These are phyloP conservation scores for Colletotrichum melonis DNA, from an alignment of 2,329 filamentous ascomycete species.

Conservation along the genomic window DNA sequence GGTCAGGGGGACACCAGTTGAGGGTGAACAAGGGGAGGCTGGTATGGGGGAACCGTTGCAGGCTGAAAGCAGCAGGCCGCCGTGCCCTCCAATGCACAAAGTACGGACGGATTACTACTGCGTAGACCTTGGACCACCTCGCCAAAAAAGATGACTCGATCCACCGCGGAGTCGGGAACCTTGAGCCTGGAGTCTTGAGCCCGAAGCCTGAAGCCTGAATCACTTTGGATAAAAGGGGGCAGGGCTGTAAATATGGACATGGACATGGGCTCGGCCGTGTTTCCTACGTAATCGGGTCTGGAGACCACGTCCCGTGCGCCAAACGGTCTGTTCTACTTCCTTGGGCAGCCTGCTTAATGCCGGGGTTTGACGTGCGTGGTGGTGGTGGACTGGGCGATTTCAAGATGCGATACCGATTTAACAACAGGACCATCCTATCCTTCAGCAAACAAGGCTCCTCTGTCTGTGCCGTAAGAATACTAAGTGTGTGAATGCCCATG, in stretches of 20 bases:
- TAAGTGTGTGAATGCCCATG: neutral
- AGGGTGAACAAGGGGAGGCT: slow-evolving; percentile 29
- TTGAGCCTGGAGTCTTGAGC: neutral
- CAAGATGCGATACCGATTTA: slow-evolving; percentile 17
- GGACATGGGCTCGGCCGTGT: neutral
- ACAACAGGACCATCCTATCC: neutral
- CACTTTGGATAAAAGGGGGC: neutral
- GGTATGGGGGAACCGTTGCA: slow-evolving; percentile 25
- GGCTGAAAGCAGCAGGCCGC: slow-evolving; percentile 18
- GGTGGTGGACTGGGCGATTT: neutral
- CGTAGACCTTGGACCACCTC: neutral
- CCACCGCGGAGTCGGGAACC: slow-evolving; percentile 18
- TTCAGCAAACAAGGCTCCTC: slow-evolving; percentile 4
- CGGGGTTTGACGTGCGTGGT: slow-evolving; percentile 11
- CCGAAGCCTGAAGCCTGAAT: slow-evolving; percentile 12
- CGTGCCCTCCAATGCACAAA: too few species aligned
- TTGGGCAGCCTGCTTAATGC: neutral
- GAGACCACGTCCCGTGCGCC: slow-evolving; percentile 16
- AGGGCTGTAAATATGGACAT: neutral
- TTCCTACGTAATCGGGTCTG: slow-evolving; percentile 17
- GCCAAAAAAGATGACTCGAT: neutral
- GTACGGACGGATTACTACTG: too few species aligned
- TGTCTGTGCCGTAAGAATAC: slow-evolving; percentile 16
- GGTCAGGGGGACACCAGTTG: slow-evolving; percentile 18
- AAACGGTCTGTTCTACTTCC: slow-evolving; percentile 23